Conservation (phyloP, 768 basidiomycete genomes). For the Pleurotus cornucopiae region DNA sequence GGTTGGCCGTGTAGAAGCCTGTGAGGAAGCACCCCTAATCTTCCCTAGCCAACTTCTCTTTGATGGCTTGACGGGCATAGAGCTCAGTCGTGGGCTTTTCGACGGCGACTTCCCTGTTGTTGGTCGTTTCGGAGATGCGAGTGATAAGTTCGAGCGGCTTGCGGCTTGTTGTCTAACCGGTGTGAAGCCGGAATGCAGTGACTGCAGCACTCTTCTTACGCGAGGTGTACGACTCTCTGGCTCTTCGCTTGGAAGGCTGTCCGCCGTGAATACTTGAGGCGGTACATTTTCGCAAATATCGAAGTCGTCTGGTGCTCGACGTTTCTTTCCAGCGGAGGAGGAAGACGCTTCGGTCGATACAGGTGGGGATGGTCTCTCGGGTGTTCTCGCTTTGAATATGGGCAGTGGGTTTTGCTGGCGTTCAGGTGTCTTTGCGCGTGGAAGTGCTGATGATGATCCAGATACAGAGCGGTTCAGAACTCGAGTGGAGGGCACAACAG, state of each 20-base stretch:
- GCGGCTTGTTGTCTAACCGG: conserved; percentile 52
- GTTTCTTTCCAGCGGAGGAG: conserved; percentile 59
- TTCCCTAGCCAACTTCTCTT: conserved; percentile 74
- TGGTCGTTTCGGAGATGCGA: conserved; percentile 48
- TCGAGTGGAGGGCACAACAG: conserved; percentile 17
- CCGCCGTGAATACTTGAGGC: conserved; percentile 60
- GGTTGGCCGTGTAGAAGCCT: conserved; percentile 16
- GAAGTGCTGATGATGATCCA: conserved; percentile 32
- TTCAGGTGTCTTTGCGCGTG: conserved; percentile 55
- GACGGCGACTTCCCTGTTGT: conserved; percentile 50
- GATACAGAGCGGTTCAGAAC: conserved; percentile 26
- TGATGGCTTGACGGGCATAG: conserved; percentile 36
- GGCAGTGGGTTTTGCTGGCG: conserved; percentile 28
- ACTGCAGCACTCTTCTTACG: conserved; percentile 53
- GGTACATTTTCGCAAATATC: conserved; percentile 53
- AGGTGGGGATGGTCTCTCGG: conserved; percentile 29
- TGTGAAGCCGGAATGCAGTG: conserved; percentile 66
- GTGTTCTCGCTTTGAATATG: conserved; percentile 51
- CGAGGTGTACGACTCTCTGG: conserved; percentile 51
- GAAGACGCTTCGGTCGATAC: conserved; percentile 21
- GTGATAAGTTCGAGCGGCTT: conserved; percentile 32
- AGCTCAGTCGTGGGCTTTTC: conserved; percentile 15
- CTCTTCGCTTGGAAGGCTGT: conserved; percentile 41
- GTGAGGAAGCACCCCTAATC: conserved; percentile 47
- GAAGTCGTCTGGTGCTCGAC: conserved; percentile 75